Base-by-base conservation (phyloP, 495 filamentous ascomycete genomes). In the Hyphodiscus hymeniophilus region DNA sequence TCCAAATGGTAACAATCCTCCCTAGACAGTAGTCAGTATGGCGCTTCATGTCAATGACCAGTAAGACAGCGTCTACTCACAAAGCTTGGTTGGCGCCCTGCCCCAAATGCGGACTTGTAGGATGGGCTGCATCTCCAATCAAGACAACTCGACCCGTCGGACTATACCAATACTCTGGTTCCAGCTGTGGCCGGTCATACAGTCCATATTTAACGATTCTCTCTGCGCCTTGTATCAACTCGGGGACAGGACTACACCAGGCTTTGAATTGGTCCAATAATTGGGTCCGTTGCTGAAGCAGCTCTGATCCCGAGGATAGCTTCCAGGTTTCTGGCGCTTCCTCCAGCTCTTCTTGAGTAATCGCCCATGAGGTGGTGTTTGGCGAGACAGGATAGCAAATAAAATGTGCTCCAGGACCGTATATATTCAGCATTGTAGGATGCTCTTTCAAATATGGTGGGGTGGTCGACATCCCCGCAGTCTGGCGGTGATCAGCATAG, bases 71-170 rank as follows among this genome's bases (percentile, higher is more conserved):
- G 26, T 4, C 26, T 10, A 48, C 56, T 54, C 32, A 59, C 58
- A 61, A 45, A 16, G 58, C 56, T 40, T 61, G 58, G 40, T 61
- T 61, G 17, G 52, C 58, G 11, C 58, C 58, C 32, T 61, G 58
- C 12, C 58, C 58, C 7, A 59, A 32, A 48, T 61, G 58, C 6
- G 56, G 56, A 36, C 56, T 61, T 1, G 56, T 52, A 2, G 58
- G 58, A 53, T 61, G 58, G n/a, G 58, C 55, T 5, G 58, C 58
- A 55, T 61, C 58, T 11, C 58, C 56, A 16, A 59, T 49, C 38
- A 61, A 21, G 15, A 61, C 58, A 44, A 36, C 52, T 10, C 55
- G 47, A 22, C 38, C 38, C 10, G 12, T 40, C 0, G 47, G 51
- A 23, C 20, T 23, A 34, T 40, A 48, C 58, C 58, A 59, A 18